Base-by-base conservation (phyloP, 306 rosid species). In the Prunus kanzakura region DNA sequence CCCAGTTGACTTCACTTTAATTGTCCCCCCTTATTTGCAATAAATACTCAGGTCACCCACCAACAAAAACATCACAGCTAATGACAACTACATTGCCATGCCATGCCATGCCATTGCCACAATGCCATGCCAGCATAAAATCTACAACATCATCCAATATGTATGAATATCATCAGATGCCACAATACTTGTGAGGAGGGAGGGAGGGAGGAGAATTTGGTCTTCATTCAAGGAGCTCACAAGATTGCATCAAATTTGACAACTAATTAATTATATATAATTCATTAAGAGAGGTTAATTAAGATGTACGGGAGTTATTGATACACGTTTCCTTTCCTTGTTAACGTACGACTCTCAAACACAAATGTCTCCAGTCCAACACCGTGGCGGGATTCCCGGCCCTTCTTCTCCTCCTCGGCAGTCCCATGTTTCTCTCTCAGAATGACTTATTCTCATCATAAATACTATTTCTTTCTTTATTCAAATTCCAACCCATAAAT, bases 361-460 rank as follows among this genome's bases (percentile, higher is more conserved):
- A 80, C 56, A 29, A 11, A 57, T 29, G 52, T 23, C 16, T n/a
- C 29, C n/a, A 47, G 46, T 73, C 70, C 79, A 80, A 84, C 87
- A 76, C 82, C 25, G 25, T 38, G 69, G 71, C 92, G 86, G 41
- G 90, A 88, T 82, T 88, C 92, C 82, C 88, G 90, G 81, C 55
- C 69, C 32, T 32, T 43, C 32, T 23, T 43, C 81, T 30, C 55
- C 77, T 71, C 79, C 84, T 78, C 79, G 77, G 2, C 77, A 23
- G 4, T 23, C 74, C 75, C 47, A 62, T 61, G 67, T 76, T 78
- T 78, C 74, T 64, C 79, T 13, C 43, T 38, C 43, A 38, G 43
- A 7, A 38, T 38, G 43, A 7, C 43, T 38, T 6, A 35, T 35
- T 35, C 41, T 35, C 41, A 35, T 35, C 41, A 35, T 35, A 35